Conservation (phyloP, 2,329 filamentous ascomycete species). For the Westerdykella sp. region DNA sequence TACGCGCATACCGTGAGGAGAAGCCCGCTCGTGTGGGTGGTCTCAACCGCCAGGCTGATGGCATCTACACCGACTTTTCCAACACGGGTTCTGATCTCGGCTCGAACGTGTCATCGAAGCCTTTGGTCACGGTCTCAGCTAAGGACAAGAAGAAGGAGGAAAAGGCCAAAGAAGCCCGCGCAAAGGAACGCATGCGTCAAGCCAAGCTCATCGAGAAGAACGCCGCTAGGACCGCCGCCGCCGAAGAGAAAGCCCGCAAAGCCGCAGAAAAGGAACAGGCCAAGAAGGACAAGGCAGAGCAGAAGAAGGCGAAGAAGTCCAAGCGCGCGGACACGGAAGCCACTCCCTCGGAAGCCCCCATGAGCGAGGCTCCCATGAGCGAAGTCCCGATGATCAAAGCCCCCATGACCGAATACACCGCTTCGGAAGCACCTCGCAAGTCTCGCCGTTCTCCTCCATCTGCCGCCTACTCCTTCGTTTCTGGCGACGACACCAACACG, state of each 20-base stretch:
- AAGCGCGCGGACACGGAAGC: slow-evolving; percentile 19
- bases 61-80: slow-evolving; percentile 72
- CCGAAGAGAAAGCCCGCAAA: slow-evolving; percentile 40
- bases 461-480: slow-evolving; percentile 45
- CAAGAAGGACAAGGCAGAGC: slow-evolving; percentile 36
- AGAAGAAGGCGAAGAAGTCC: slow-evolving; percentile 41
- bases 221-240: slow-evolving; percentile 25
- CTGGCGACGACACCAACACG: slow-evolving; percentile 43
- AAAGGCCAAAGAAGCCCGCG: slow-evolving; percentile 32
- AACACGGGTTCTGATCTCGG: slow-evolving; percentile 58
- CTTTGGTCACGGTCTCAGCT: slow-evolving; percentile 40
- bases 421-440: slow-evolving; percentile 11
- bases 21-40: slow-evolving; percentile 81
- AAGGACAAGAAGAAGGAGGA: slow-evolving; percentile 37
- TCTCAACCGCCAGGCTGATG: slow-evolving; percentile 75
- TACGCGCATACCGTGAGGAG: slow-evolving; percentile 80
- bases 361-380: slow-evolving; percentile 17
- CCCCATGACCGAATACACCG: slow-evolving; percentile 3
- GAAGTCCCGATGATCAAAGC: slow-evolving; percentile 16
- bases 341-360: slow-evolving; percentile 23
- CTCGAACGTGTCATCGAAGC: slow-evolving; percentile 38
- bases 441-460: slow-evolving; percentile 31
- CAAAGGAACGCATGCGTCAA: slow-evolving; percentile 49
- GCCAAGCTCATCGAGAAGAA: slow-evolving; percentile 38
- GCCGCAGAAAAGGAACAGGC: slow-evolving; percentile 34